These are phyloP conservation scores for Wickerhamiella sorbophila DNA, from an alignment of 805 yeast genomes.

Conservation along the genomic window DNA sequence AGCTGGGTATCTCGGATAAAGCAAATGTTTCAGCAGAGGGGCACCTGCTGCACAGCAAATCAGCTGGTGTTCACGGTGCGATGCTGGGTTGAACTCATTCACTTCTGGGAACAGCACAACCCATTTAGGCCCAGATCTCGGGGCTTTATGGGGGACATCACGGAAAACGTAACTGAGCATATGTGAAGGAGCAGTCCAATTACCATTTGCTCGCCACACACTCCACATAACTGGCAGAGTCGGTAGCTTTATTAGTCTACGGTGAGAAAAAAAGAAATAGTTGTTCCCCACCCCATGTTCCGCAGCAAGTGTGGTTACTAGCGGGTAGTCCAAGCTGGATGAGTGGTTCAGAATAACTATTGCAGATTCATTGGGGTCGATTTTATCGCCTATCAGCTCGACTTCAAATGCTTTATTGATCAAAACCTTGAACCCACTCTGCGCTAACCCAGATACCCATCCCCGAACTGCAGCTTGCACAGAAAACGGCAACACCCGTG, in stretches of 20 bases:
- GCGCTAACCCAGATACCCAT: background rate
- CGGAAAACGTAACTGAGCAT: slow-evolving; percentile 8
- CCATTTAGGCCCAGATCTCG: slow-evolving; percentile 27
- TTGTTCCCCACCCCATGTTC: slow-evolving; percentile 23
- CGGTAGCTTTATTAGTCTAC: slow-evolving; percentile 19
- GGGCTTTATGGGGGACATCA: slow-evolving; percentile 10
- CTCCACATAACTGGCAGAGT: slow-evolving; percentile 10
- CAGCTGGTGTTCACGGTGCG: slow-evolving; percentile 35
- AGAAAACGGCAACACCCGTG: background rate
- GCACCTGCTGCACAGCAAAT: slow-evolving; percentile 43
- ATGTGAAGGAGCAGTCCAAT: slow-evolving; percentile 20
- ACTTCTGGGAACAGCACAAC: slow-evolving; percentile 76
- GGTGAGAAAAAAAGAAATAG: slow-evolving; percentile 26
- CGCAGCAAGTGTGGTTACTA: slow-evolving; percentile 29
- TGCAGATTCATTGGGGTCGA: slow-evolving; percentile 22
- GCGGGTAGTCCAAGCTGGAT: slow-evolving; percentile 50
- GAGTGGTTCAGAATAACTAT: slow-evolving; percentile 42
- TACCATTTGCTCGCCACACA: slow-evolving; percentile 12
- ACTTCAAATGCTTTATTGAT: background rate
- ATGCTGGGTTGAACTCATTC: slow-evolving; percentile 26
- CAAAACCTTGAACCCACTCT: background rate
- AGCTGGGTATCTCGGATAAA: slow-evolving; percentile 58
- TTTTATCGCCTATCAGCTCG: slow-evolving; percentile 8
- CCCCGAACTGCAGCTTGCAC: background rate
- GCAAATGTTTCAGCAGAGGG: slow-evolving; percentile 43